Evolutionary conservation across 2,329 filamentous ascomycete genomes (phyloP).

Genomic region (Byssothecium circinans): DNA sequence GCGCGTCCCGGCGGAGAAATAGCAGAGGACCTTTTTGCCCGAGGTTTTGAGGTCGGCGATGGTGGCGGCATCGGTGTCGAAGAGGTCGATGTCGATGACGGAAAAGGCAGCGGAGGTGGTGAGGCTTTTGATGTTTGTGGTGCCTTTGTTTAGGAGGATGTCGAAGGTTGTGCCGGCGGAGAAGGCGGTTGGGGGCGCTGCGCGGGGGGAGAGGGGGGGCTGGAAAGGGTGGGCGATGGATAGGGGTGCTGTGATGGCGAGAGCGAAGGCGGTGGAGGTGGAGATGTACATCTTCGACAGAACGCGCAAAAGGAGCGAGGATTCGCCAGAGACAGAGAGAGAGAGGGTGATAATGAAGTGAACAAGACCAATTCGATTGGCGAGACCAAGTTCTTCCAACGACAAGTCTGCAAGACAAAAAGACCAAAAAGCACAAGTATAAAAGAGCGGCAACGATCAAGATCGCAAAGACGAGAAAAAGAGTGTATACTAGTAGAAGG

Average conservation of each 20-base stretch:
- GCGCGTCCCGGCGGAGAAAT: conserved; percentile 70
- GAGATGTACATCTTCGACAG: background rate
- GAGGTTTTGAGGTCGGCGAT: conserved; percentile 51
- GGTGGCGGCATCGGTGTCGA: conserved; percentile 49
- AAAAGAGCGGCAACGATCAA: background rate
- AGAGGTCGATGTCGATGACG: conserved; percentile 64
- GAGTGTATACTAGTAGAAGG: background rate
- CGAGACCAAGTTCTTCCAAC: conserved; percentile 1
- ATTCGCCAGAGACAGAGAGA: background rate
- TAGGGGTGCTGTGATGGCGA: conserved; percentile 7
- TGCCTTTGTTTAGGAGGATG: conserved; percentile 16
- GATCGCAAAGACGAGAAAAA: background rate
- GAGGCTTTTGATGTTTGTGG: conserved; percentile 4
- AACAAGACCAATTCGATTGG: background rate
- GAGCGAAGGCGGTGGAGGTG: conserved; percentile 6
- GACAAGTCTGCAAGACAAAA: background rate
- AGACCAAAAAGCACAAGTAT: background rate
- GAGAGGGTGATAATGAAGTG: background rate
- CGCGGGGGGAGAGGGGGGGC: background rate
- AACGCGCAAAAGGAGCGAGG: background rate
- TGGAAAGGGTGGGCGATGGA: conserved; percentile 7
- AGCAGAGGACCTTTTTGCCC: conserved; percentile 66
- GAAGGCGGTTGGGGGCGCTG: conserved; percentile 11
- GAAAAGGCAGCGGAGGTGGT: conserved; percentile 19
- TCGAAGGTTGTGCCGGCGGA: conserved; percentile 18